These are phyloP conservation scores for Septoria petroselini DNA, from an alignment of 2,329 filamentous ascomycete species.

Conservation along the genomic window DNA sequence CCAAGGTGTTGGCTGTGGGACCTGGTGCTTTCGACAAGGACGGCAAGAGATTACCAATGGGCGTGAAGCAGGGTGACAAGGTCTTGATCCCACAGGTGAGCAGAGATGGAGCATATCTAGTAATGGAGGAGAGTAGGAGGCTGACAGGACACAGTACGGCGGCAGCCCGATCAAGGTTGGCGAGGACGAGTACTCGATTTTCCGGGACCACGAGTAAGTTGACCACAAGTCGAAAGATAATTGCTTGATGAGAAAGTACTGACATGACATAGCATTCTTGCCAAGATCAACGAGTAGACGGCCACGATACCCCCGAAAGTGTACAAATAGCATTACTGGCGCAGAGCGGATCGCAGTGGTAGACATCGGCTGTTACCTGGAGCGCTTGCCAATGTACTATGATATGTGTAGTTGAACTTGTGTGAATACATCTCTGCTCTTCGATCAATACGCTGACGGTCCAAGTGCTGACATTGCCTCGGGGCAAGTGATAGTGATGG, in stretches of 20 bases:
- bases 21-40: slow-evolving; percentile 84
- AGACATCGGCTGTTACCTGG: slow-evolving; percentile 6
- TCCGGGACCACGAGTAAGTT: slow-evolving; percentile 94
- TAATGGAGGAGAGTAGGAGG: not conserved
- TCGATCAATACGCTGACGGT: not conserved
- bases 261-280: slow-evolving; percentile 67
- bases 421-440: slow-evolving; percentile 21
- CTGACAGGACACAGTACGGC: slow-evolving; percentile 63
- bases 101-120: not conserved
- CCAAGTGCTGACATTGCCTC: not conserved
- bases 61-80: slow-evolving; percentile 79
- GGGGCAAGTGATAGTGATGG: no score
- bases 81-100: slow-evolving; percentile 92
- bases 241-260: slow-evolving; percentile 13
- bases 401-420: slow-evolving; percentile 16
- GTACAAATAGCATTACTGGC: slow-evolving; percentile 30
- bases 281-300: slow-evolving; percentile 94
- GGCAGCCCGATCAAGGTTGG: slow-evolving; percentile 95
- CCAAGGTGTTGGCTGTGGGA: slow-evolving; percentile 90
- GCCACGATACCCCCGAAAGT: slow-evolving; percentile 24
- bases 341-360: slow-evolving; percentile 9
- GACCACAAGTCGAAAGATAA: not conserved
- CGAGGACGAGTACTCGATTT: slow-evolving; percentile 92
- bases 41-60: slow-evolving; percentile 81
- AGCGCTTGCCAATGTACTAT: slow-evolving; percentile 15